Conservation (phyloP, 495 filamentous ascomycete genomes). For the Neurospora sp. region DNA sequence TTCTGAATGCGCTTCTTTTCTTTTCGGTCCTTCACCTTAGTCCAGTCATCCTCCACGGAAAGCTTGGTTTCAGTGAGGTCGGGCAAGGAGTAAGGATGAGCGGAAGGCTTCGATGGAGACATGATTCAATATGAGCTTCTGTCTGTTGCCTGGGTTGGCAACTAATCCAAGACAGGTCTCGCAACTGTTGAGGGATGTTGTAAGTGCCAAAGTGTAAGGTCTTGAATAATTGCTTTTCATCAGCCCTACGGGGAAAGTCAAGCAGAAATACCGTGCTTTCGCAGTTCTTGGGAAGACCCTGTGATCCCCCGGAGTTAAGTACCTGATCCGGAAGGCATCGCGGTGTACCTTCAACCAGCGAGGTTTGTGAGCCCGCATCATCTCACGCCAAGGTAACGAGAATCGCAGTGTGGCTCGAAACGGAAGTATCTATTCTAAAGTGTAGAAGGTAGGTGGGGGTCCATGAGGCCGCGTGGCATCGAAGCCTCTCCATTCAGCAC, state of each 20-base stretch:
- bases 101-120: neutral
- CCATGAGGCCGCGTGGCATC: neutral
- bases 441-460: neutral
- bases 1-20: neutral
- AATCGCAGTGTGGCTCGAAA: neutral
- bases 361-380: neutral
- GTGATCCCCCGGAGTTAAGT: neutral
- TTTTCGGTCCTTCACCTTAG: neutral
- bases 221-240: neutral
- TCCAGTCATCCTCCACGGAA: neutral
- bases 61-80: neutral
- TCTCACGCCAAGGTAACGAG: neutral
- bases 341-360: neutral
- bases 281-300: neutral
- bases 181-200: neutral
- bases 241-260: neutral
- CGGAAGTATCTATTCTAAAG: neutral
- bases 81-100: neutral
- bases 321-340: neutral
- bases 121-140: neutral
- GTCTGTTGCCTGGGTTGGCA: neutral
- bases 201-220: neutral
- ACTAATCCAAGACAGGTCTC: neutral
- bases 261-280: neutral
- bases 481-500: neutral